Evolutionary conservation across 2,329 filamentous ascomycete genomes (phyloP), one percentile per base, ranked within the genome.

Genomic region (Venturia oleaginea): DNA sequence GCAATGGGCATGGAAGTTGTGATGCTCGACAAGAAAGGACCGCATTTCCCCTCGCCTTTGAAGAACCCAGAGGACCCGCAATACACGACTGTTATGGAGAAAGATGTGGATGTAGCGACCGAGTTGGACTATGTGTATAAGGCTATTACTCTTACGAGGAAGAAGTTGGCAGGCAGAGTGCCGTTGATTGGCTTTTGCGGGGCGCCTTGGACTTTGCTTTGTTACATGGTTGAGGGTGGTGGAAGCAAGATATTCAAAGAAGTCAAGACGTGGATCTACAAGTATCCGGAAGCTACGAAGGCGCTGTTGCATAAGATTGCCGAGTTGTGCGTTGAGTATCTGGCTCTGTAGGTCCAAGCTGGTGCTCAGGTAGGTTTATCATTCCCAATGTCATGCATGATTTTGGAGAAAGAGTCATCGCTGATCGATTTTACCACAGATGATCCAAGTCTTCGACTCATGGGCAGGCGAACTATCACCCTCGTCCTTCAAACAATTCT

Each of bases 171-270:
- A 59, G 94, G 94, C 0, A 83, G 92, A 57, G 94, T 99, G 38
- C 94, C 94, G 6, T 78, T 99, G 68, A 95, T 96, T 74, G 94
- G 94, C 42, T 99, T 99, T 80, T 97, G 92, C 71, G 94, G 94
- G 64, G 92, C 94, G 8, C 94, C 94, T 0, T 99, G 94, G 91
- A 99, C 94, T 2, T 78, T 99, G 66, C 84, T 99, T 72, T 96
- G 93, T 80, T 99, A 99, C 80, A 99, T 99, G 94, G 91, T 97
- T 22, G 94, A 99, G 77, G 94, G 94, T 19, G 94, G 94, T 59
- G 94, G 94, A 54, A 95, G 89, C 70, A 97, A 97, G 80, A 81
- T 97, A 73, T 97, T 97, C 79, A 86, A 90, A 66, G 88, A 96
- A 77, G 89, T 86, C 72, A 99, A 99, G 83, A 96, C 90, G 32